Conservation (phyloP, 306 rosid species). For the Abrus pulchellus region DNA sequence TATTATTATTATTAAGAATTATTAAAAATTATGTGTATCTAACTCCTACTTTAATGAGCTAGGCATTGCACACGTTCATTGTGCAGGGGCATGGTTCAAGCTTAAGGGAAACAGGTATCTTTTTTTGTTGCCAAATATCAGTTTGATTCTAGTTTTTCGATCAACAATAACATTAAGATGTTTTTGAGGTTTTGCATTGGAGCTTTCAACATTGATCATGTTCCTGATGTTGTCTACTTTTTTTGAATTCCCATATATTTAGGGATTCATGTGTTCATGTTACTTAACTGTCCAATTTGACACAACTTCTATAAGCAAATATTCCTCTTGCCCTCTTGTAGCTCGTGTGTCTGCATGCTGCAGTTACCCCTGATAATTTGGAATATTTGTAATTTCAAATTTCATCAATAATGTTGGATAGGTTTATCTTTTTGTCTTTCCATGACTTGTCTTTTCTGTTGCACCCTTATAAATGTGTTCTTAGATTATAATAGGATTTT, state of each 20-base stretch:
- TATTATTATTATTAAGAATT: too few relatives aligned
- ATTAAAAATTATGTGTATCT: too few relatives aligned
- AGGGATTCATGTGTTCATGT: background rate
- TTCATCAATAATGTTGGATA: too few relatives aligned
- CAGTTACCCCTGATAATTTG: conserved; percentile 22
- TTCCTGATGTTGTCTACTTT: conserved; percentile 35
- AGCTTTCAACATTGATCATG: background rate
- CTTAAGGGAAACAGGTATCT: conserved; percentile 91
- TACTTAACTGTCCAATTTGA: conserved; percentile 24
- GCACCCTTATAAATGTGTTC: too few relatives aligned
- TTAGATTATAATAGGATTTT: too few relatives aligned
- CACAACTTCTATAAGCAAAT: conserved; percentile 36
- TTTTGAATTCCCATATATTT: too few relatives aligned
- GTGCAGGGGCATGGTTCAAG: conserved; percentile 96
- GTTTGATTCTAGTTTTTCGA: conserved; percentile 42
- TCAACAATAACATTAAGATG: background rate
- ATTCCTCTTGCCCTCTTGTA: conserved; percentile 14
- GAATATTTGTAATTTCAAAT: background rate
- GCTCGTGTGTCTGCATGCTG: background rate
- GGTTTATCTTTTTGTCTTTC: too few relatives aligned
- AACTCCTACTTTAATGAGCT: too few relatives aligned
- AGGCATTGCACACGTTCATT: conserved; percentile 81
- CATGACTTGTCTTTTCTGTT: too few relatives aligned
- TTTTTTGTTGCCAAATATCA: conserved; percentile 21
- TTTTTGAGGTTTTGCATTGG: conserved; percentile 29